phyloP scores from a whole-genome alignment of 2,329 filamentous ascomycete species.

The Simplicillium sp. region DNA sequence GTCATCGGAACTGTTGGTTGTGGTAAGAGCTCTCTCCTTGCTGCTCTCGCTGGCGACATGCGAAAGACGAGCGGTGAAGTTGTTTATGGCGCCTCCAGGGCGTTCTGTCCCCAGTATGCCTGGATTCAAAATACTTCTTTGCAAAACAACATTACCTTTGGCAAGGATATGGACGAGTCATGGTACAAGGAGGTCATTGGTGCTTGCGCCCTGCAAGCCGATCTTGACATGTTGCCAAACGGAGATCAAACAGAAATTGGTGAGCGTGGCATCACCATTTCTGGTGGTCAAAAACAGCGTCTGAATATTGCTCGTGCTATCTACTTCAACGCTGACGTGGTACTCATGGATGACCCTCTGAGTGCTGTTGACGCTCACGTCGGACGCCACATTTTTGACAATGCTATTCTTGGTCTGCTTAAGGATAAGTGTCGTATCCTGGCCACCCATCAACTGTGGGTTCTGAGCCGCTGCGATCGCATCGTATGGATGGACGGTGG shows the following conservation, averaged over 20 bases:
- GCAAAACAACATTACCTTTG: constrained; percentile 84
- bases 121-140: constrained; percentile 95
- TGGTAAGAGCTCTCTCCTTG: constrained; percentile 83
- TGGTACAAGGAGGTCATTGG: constrained; percentile 83
- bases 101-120: constrained; percentile 92
- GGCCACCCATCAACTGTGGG: constrained; percentile 91
- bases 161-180: constrained; percentile 60
- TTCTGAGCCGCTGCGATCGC: constrained; percentile 80
- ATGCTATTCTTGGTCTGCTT: constrained; percentile 82
- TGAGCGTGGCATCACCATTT: constrained; percentile 90
- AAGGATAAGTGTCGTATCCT: constrained; percentile 84
- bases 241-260: constrained; percentile 89
- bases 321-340: constrained; percentile 58
- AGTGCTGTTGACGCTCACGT: constrained; percentile 63
- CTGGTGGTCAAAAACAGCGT: constrained; percentile 89
- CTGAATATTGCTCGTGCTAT: constrained; percentile 84
- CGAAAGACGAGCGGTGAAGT: constrained; percentile 68
- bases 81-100: constrained; percentile 66
- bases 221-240: constrained; percentile 87
- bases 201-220: constrained; percentile 73
- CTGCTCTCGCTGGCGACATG: constrained; percentile 91
- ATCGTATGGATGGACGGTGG: constrained; percentile 92
- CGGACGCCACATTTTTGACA: constrained; percentile 75
- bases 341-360: constrained; percentile 61
- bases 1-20: constrained; percentile 86